Conservation (phyloP, 176 grass and related monocot genomes). For the Areca catechu region DNA sequence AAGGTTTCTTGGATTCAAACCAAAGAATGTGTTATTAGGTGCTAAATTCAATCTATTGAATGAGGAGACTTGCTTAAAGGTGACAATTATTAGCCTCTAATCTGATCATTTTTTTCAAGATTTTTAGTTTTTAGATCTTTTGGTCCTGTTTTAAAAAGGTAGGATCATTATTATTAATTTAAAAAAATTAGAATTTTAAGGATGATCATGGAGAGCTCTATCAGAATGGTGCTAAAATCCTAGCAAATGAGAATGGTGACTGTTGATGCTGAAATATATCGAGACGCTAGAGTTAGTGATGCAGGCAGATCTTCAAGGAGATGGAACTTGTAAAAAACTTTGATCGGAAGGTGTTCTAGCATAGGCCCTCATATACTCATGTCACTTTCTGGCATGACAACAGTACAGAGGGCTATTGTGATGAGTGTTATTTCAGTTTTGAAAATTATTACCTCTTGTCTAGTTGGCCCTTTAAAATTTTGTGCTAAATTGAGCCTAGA, state of each 20-base stretch:
- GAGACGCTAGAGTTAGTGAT: no score
- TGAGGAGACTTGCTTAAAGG: slow-evolving; percentile 2
- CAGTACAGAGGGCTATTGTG: no score
- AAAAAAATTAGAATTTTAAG: slow-evolving; percentile 12
- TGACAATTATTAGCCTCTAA: neutral
- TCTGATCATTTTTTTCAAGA: neutral
- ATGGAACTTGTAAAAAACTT: no score
- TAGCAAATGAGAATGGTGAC: slow-evolving; percentile 26
- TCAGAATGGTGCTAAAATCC: slow-evolving; percentile 15
- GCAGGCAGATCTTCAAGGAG: no score
- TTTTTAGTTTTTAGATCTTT: neutral
- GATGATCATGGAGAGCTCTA: slow-evolving; percentile 21
- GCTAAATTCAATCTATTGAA: neutral
- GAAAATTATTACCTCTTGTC: no score
- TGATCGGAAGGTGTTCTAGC: no score
- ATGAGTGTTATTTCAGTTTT: no score
- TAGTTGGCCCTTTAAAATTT: no score
- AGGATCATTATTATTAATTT: neutral
- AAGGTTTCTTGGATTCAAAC: neutral
- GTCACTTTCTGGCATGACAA: no score
- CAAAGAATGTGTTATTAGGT: neutral
- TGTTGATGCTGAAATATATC: no score
- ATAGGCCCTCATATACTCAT: no score
- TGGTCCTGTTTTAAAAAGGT: neutral
- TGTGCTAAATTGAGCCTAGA: no score